Conservation (phyloP, 176 grass and related monocot species). For the Musa itinerans region DNA sequence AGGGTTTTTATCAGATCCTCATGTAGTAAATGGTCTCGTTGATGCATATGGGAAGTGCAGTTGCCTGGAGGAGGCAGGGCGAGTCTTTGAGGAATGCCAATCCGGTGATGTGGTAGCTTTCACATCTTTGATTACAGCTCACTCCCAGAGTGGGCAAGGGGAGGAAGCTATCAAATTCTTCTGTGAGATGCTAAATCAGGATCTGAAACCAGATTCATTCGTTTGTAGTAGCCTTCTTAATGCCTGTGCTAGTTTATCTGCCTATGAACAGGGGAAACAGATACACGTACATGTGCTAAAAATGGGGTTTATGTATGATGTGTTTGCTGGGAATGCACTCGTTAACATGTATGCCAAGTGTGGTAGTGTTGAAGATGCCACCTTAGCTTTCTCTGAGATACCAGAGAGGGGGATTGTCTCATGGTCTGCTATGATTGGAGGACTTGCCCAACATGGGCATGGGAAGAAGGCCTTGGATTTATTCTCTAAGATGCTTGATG, state of each 20-base stretch:
- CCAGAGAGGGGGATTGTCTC: conserved; percentile 67
- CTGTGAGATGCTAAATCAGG: conserved; percentile 49
- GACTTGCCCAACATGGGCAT: conserved; percentile 80
- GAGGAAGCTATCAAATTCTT: conserved; percentile 83
- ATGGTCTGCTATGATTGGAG: conserved; percentile 98
- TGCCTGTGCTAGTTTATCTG: conserved; percentile 70
- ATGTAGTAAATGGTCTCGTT: conserved; percentile 70
- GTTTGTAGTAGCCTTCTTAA: conserved; percentile 78
- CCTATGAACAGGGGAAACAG: conserved; percentile 86
- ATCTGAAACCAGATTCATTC: conserved; percentile 66
- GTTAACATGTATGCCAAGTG: conserved; percentile 92
- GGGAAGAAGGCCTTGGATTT: conserved; percentile 55
- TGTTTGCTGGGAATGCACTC: conserved; percentile 69
- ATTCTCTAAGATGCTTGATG: conserved; percentile 57
- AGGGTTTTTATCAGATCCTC: conserved; percentile 55
- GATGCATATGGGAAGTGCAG: conserved; percentile 86
- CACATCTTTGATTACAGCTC: conserved; percentile 82
- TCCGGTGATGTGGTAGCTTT: conserved; percentile 52
- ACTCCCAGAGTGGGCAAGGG: conserved; percentile 51
- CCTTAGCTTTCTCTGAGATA: conserved; percentile 47
- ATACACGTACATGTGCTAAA: conserved; percentile 71
- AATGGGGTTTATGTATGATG: conserved; percentile 53
- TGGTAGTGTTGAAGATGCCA: conserved; percentile 75
- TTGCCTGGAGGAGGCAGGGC: conserved; percentile 34
- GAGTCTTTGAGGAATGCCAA: conserved; percentile 49